Conservation (phyloP, 768 basidiomycete species). For the Mycena indigotica region DNA sequence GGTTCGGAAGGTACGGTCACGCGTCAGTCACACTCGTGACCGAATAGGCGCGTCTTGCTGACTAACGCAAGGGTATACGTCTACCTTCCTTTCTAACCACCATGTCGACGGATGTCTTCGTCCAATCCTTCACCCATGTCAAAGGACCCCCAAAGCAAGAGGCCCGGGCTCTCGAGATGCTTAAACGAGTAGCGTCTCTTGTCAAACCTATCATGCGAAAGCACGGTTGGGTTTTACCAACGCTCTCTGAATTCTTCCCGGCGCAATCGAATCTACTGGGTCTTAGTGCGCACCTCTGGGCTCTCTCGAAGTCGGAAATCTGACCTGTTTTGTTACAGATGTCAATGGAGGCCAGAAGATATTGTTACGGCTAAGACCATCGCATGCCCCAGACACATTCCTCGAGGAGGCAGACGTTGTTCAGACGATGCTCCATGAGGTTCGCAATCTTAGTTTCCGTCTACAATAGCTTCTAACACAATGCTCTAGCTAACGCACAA, state of each 20-base stretch:
- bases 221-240: conserved; percentile 75
- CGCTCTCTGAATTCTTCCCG: conserved; percentile 88
- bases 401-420: conserved; percentile 75
- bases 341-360: conserved; percentile 83
- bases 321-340: conserved; percentile 45
- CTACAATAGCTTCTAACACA: conserved; percentile 1
- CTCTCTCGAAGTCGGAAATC: conserved; percentile 17
- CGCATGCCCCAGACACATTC: conserved; percentile 68
- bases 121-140: conserved; percentile 72
- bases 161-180: conserved; percentile 65
- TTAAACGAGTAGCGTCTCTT: conserved; percentile 71
- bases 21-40: no score
- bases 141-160: conserved; percentile 61
- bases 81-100: neutral
- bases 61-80: neutral
- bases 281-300: conserved; percentile 36
- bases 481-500: conserved; percentile 77
- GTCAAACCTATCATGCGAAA: conserved; percentile 95
- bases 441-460: conserved; percentile 31
- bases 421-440: conserved; percentile 90
- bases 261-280: conserved; percentile 68
- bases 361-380: conserved; percentile 75
- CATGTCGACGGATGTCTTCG: conserved; percentile 47
- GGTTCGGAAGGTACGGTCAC: no score
- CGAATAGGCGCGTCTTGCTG: neutral